Conservation (phyloP, 2,329 filamentous ascomycete genomes). For the Lithohypha guttulata region DNA sequence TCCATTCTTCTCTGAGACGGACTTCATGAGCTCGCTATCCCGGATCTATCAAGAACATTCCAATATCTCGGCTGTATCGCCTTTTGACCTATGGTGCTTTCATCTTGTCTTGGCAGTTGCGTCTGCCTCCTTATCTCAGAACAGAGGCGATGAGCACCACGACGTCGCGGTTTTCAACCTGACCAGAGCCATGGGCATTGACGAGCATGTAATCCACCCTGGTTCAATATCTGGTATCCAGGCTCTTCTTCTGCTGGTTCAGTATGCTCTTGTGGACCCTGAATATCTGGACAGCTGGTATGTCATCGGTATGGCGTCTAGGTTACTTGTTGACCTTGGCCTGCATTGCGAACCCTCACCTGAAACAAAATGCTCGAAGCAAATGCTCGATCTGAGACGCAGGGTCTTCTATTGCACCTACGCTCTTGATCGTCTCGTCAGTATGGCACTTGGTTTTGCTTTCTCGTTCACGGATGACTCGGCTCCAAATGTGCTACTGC, state of each 20-base stretch:
- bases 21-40: constrained; percentile 66
- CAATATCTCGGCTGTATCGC: constrained; percentile 29
- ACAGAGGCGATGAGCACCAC: constrained; percentile 53
- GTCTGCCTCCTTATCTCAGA: constrained; percentile 60
- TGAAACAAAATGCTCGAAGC: constrained; percentile 55
- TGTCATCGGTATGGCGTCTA: constrained; percentile 76
- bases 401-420: constrained; percentile 87
- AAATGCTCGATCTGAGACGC: constrained; percentile 64
- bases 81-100: constrained; percentile 71
- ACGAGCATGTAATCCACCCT: constrained; percentile 73
- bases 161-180: constrained; percentile 50
- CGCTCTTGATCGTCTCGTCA: constrained; percentile 75
- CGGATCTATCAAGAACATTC: constrained; percentile 58
- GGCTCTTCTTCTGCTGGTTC: constrained; percentile 70
- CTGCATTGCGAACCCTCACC: constrained; percentile 82
- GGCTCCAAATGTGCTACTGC: constrained; percentile 62
- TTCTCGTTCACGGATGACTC: constrained; percentile 93
- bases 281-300: constrained; percentile 92
- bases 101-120: constrained; percentile 84
- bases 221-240: constrained; percentile 80
- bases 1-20: constrained; percentile 72
- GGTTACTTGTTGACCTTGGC: constrained; percentile 79
- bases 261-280: constrained; percentile 84
- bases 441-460: constrained; percentile 73
- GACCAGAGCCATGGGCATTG: constrained; percentile 59